Conservation (phyloP, 164 flowering plant species). For the Magnolia changhungtana region DNA sequence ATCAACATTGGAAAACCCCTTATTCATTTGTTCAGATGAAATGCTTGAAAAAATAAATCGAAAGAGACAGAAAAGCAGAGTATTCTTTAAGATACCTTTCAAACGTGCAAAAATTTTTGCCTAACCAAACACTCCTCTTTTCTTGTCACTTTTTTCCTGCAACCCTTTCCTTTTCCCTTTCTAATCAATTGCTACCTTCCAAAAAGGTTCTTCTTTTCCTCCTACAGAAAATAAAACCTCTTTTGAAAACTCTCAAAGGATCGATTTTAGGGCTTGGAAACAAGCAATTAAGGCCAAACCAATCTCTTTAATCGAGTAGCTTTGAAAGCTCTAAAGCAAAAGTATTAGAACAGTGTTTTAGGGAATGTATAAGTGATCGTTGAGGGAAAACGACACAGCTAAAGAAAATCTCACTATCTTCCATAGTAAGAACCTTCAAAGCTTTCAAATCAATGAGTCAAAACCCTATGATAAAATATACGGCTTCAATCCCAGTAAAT, state of each 20-base stretch:
- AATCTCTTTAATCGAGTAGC: neutral
- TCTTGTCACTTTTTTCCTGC: neutral
- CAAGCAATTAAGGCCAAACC: conserved; percentile 2
- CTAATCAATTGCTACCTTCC: conserved; percentile 1
- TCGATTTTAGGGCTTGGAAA: conserved; percentile 8
- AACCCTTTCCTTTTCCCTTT: neutral
- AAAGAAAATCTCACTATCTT: neutral
- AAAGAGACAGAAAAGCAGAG: neutral
- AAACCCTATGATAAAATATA: neutral
- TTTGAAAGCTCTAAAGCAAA: neutral
- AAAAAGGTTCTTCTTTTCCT: neutral
- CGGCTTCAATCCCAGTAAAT: neutral
- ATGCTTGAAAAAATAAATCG: conserved; percentile 3
- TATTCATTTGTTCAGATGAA: conserved; percentile 20
- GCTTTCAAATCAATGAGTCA: conserved; percentile 23
- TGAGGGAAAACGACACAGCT: conserved; percentile 12
- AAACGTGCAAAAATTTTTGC: neutral
- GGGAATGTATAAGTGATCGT: conserved; percentile 3
- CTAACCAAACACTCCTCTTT: neutral
- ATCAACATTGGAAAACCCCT: conserved; percentile 33
- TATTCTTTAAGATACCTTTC: neutral
- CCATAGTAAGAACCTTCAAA: neutral
- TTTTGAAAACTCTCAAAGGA: neutral
- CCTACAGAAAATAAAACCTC: conserved; percentile 1
- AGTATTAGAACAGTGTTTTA: conserved; percentile 11